These are phyloP conservation scores for Talaromyces sp. DNA, from an alignment of 2,329 filamentous ascomycete genomes.

Conservation along the genomic window DNA sequence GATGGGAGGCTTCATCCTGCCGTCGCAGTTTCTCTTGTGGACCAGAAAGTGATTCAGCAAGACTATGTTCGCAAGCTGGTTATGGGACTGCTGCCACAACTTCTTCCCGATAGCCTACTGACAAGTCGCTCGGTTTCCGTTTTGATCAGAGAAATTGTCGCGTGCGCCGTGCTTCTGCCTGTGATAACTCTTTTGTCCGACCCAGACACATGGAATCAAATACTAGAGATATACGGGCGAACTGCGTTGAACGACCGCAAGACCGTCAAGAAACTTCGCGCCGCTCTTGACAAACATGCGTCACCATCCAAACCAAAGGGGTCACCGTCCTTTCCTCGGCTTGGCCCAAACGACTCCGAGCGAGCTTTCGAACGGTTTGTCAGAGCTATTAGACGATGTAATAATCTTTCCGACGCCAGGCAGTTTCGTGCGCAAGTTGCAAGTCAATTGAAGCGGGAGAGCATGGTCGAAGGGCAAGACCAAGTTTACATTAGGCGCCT, in stretches of 20 bases:
- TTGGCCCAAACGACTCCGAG: conserved; percentile 79
- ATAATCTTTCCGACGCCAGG: conserved; percentile 86
- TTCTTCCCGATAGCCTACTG: conserved; percentile 69
- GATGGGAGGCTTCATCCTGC: conserved; percentile 85
- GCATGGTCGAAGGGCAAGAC: conserved; percentile 71
- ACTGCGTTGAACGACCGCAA: conserved; percentile 91
- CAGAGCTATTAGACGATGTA: conserved; percentile 77
- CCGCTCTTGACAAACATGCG: conserved; percentile 88
- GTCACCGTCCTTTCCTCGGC: conserved; percentile 67
- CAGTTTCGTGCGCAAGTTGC: conserved; percentile 87
- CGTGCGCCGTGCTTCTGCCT: conserved; percentile 83
- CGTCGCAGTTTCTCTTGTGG: conserved; percentile 73
- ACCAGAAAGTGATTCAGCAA: conserved; percentile 79
- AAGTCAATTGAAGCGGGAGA: conserved; percentile 84
- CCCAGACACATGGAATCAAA: conserved; percentile 94
- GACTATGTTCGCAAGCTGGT: conserved; percentile 78
- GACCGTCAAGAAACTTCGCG: conserved; percentile 84
- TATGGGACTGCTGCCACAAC: conserved; percentile 63
- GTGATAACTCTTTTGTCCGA: conserved; percentile 75
- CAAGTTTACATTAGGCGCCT: conserved; percentile 80
- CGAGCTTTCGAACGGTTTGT: conserved; percentile 93
- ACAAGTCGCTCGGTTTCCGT: conserved; percentile 75
- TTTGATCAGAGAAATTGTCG: conserved; percentile 82
- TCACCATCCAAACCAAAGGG: conserved; percentile 67
- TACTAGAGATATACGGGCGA: conserved; percentile 83